Conservation (phyloP, 352 stramenopile genomes). For the Phytophthora pini region DNA sequence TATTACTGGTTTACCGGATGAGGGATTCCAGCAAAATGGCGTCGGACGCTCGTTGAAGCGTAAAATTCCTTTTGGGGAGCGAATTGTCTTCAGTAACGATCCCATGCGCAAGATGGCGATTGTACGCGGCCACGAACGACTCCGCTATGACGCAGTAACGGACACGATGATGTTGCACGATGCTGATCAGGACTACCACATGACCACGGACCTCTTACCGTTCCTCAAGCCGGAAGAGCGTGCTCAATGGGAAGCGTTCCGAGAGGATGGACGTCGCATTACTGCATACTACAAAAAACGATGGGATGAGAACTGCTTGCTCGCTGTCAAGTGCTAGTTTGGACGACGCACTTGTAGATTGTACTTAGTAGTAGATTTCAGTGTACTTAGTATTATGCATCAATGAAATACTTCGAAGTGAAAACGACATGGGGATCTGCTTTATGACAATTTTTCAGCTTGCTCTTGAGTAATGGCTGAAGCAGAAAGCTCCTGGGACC, state of each 20-base stretch:
- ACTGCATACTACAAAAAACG: slow-evolving; percentile 56
- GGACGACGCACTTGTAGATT: background rate
- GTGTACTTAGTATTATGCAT: background rate
- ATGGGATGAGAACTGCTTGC: slow-evolving; percentile 44
- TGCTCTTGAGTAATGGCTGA: too few species aligned
- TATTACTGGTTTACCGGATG: slow-evolving; percentile 56
- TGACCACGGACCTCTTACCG: slow-evolving; percentile 46
- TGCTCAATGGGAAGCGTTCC: slow-evolving; percentile 37
- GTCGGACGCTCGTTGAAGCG: slow-evolving; percentile 68
- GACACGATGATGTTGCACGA: slow-evolving; percentile 59
- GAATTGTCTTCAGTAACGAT: slow-evolving; percentile 62
- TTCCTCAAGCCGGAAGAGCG: slow-evolving; percentile 20
- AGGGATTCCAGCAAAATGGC: slow-evolving; percentile 61
- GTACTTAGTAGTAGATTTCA: background rate
- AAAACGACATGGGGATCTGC: background rate
- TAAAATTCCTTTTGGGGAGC: slow-evolving; percentile 23
- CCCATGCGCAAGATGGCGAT: slow-evolving; percentile 55
- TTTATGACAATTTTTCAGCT: too few species aligned
- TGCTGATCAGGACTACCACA: slow-evolving; percentile 42
- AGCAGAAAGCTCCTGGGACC: too few species aligned
- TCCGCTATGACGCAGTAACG: slow-evolving; percentile 49
- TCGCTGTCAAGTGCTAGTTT: slow-evolving; percentile 21
- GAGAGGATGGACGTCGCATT: slow-evolving; percentile 41
- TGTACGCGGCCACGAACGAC: slow-evolving; percentile 48
- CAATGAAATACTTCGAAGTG: background rate